phyloP scores from a whole-genome alignment of 768 basidiomycete genomes.

The Kondoa subrosea region DNA sequence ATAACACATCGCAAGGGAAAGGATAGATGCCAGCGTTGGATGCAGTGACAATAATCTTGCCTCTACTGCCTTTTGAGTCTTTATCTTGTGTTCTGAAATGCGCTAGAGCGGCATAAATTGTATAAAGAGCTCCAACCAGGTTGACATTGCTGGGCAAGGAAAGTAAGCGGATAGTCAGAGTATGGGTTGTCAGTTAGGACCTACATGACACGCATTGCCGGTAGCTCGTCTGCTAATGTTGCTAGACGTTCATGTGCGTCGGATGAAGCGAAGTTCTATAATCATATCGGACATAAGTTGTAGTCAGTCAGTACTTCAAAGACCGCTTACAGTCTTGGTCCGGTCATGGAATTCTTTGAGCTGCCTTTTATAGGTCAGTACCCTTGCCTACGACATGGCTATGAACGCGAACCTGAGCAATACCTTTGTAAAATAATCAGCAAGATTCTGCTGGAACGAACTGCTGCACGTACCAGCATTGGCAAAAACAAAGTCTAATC shows the following conservation, averaged over 20 bases:
- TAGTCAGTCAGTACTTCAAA: background rate
- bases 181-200: background rate
- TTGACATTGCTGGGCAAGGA: constrained; percentile 3
- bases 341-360: background rate
- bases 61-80: constrained; percentile 10
- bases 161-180: background rate
- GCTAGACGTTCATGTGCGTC: background rate
- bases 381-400: background rate
- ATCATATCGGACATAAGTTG: background rate
- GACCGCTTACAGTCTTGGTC: background rate
- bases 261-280: background rate
- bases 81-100: constrained; percentile 11
- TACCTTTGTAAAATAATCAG: background rate
- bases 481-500: constrained; percentile 2
- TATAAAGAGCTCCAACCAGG: constrained; percentile 9
- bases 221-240: background rate
- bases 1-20: constrained; percentile 11
- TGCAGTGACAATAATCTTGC: constrained; percentile 12
- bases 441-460: background rate
- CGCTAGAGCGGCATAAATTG: constrained; percentile 6
- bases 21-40: constrained; percentile 7
- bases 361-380: background rate
- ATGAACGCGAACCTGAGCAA: background rate
- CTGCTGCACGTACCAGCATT: constrained; percentile 1
- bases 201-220: constrained; percentile 4